Evolutionary conservation across 106 monocot genomes (phyloP).

Genomic region (Gastrodia elata): DNA sequence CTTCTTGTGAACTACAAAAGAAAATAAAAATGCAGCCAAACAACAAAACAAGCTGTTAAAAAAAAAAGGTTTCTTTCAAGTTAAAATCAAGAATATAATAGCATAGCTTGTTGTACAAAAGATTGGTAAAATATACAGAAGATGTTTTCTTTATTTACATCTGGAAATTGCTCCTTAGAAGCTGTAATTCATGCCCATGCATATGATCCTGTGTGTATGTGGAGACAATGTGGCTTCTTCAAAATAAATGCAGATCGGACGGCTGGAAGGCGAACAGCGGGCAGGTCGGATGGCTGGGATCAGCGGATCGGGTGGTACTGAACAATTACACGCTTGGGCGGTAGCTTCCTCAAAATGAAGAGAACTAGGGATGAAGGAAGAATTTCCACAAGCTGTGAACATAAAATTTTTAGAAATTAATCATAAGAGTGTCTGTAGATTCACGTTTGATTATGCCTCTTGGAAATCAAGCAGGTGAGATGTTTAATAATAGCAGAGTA

Average conservation of each 20-base stretch:
- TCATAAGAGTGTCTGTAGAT: background rate
- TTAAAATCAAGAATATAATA: background rate
- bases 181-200: background rate
- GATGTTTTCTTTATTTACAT: no score
- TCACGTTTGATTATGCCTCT: no score
- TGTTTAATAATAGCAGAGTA: no score
- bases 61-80: background rate
- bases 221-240: background rate
- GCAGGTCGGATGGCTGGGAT: background rate
- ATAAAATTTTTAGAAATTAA: background rate
- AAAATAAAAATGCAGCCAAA: background rate
- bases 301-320: conserved; percentile 19
- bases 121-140: background rate
- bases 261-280: background rate
- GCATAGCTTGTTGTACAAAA: background rate
- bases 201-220: background rate
- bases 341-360: conserved; percentile 20
- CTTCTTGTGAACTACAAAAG: background rate
- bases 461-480: no score
- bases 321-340: conserved; percentile 19
- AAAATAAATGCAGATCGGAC: background rate
- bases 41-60: background rate
- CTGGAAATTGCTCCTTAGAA: background rate
- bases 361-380: conserved; percentile 21
- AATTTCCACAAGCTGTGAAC: conserved; percentile 18